Base-by-base conservation (phyloP, 345 rosid genomes). In the Linum trigynum region DNA sequence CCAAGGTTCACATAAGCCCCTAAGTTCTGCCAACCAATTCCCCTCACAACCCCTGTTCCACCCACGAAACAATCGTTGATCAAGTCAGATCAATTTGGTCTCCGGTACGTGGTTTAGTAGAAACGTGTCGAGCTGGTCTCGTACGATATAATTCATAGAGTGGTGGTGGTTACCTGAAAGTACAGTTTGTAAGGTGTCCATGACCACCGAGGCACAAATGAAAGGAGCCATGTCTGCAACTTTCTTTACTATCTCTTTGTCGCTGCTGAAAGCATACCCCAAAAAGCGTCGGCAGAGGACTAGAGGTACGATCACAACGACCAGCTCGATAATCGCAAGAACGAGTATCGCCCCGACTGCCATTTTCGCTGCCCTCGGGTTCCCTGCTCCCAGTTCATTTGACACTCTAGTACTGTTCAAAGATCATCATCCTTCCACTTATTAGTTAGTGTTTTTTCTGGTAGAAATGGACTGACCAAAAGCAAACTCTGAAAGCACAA, bases 201-300 rank as follows among this genome's bases (percentile, higher is more conserved):
- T 57, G 61, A 17, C 23, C 32, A 17, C 38, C 10, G 38, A 57
- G 61, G 23, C 36, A 17, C 61, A 57, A n/a, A 57, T 57, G 38
- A 57, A 57, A 57, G 61, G 61, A 23, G 38, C 61, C 61, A 57
- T 57, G 61, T 57, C 61, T 16, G 36, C 61, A 23, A 57, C 61
- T 1, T 57, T n/a, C 37, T 57, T 17, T 4, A 57, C 61, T 4
- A 57, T 57, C 11, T 57, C 61, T 5, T 37, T 57, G 61, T 57
- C 61, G 4, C 23, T 57, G 61, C 61, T 57, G 61, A 57, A 57
- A 32, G 23, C 38, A 57, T 57, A 57, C 38, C 61, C 61, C 7
- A 57, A 37, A 9, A 57, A 12, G 61, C 23, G 61, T 7, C 61
- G 38, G 5, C 38, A 57, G 9, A 37, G 38, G 61, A 57, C 10